Percentiles rank a stretch among this genome's conserved stretches.
Conservation (phyloP, 2,329 filamentous ascomycete genomes). For the Cercospora sp. region DNA sequence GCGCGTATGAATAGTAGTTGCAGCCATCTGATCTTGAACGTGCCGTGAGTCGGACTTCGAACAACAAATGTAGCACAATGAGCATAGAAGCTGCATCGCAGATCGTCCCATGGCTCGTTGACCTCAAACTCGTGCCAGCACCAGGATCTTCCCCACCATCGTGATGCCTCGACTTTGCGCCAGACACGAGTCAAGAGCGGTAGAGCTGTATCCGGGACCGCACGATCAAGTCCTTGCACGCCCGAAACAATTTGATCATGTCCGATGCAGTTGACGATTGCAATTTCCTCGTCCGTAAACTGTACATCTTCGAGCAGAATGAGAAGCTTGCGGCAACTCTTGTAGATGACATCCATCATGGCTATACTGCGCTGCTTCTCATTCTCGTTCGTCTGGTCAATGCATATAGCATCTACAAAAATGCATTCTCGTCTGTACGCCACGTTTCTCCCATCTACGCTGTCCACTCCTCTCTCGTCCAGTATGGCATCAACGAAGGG, state of each 20-base stretch:
- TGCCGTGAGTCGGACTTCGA: background rate
- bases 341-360: background rate
- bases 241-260: background rate
- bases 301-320: background rate
- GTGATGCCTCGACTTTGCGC: constrained; percentile 5
- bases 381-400: background rate
- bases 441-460: background rate
- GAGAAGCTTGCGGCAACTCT: background rate
- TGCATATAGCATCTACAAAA: background rate
- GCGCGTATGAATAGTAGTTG: background rate
- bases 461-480: background rate
- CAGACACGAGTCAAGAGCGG: background rate
- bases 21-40: background rate
- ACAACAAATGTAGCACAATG: constrained; percentile 8
- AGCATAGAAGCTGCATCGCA: constrained; percentile 7
- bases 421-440: background rate
- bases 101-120: constrained; percentile 4
- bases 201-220: background rate
- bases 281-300: background rate
- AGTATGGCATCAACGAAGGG: constrained; percentile 8
- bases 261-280: background rate
- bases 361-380: background rate
- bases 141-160: constrained; percentile 6
- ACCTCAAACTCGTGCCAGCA: constrained; percentile 9
- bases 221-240: background rate